A percentile compares a stretch with the other conserved stretches of the same genome.
phyloP scores from a whole-genome alignment of 192 early-diverging fungal genomes.

The Neocallimastix lanati region DNA sequence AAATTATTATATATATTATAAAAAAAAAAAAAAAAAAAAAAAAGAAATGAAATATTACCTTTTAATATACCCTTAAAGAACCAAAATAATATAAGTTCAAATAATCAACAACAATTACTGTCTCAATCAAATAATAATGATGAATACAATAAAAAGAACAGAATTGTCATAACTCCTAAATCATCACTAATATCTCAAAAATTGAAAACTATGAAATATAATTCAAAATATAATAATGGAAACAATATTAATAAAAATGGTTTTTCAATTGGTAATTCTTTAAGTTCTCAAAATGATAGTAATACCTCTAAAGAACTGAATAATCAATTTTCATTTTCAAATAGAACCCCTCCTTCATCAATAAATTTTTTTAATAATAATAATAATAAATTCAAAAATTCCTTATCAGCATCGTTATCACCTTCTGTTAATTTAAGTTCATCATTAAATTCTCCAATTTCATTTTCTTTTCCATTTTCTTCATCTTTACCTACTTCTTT shows the following conservation, averaged over 20 bases:
- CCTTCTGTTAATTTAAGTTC: not conserved
- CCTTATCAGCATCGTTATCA: not conserved
- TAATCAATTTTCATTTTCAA: not conserved
- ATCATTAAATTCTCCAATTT: not conserved
- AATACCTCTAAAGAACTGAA: not conserved
- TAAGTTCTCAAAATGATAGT: not conserved
- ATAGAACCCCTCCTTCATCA: not conserved
- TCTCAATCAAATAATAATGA: not conserved
- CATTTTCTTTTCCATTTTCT: not conserved
- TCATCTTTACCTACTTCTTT: not conserved
- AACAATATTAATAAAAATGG: not conserved
- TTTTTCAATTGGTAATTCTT: not conserved
- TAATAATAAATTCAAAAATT: not conserved
- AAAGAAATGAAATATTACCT: too few relatives aligned
- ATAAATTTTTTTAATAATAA: not conserved
- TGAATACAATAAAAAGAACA: not conserved
- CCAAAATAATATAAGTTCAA: not conserved
- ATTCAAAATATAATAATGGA: not conserved
- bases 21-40: too few relatives aligned
- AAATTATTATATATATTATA: too few relatives aligned
- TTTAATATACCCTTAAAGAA: not conserved
- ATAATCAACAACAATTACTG: not conserved
- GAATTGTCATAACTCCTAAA: not conserved
- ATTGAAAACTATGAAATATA: not conserved
- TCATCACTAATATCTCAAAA: not conserved